Percentiles rank a stretch among this genome's conserved stretches.
Conservation (phyloP, 768 basidiomycete species). For the Russula lepida region DNA sequence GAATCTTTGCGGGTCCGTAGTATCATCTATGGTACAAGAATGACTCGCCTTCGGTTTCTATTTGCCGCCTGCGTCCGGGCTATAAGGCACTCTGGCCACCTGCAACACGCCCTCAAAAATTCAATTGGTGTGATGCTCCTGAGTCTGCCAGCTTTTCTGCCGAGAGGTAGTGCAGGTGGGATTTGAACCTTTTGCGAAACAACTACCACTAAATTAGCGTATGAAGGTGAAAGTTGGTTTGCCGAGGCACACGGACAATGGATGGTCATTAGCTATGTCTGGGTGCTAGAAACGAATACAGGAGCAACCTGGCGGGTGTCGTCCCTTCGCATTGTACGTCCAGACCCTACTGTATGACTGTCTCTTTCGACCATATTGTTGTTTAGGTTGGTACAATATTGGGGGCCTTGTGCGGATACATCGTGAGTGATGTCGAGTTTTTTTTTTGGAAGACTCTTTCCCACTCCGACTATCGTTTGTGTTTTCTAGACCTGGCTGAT, state of each 20-base stretch:
- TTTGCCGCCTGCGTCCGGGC: constrained; percentile 29
- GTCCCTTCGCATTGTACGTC: constrained; percentile 36
- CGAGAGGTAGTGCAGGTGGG: constrained; percentile 30
- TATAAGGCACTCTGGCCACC: constrained; percentile 34
- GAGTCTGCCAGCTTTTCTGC: constrained; percentile 37
- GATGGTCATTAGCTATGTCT: constrained; percentile 43
- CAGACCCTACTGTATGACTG: not conserved
- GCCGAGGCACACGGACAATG: constrained; percentile 35
- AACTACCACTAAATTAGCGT: not conserved
- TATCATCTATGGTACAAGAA: constrained; percentile 21
- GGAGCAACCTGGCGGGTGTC: constrained; percentile 44
- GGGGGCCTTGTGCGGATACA: constrained; percentile 28
- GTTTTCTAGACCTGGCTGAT: constrained; percentile 32
- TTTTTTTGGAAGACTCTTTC: not conserved
- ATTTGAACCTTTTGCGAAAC: not conserved
- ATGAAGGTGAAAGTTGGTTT: constrained; percentile 34
- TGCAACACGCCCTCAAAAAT: constrained; percentile 41
- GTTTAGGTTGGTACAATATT: constrained; percentile 27
- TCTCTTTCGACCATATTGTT: not conserved
- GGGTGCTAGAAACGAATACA: constrained; percentile 44
- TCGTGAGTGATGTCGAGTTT: constrained; percentile 25
- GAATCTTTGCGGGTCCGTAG: constrained; percentile 23
- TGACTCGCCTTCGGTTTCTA: constrained; percentile 27
- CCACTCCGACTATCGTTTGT: not conserved
- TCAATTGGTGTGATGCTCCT: constrained; percentile 36